These are phyloP conservation scores for Neonectria faginata DNA, from an alignment of 2,329 filamentous ascomycete genomes.

Conservation along the genomic window DNA sequence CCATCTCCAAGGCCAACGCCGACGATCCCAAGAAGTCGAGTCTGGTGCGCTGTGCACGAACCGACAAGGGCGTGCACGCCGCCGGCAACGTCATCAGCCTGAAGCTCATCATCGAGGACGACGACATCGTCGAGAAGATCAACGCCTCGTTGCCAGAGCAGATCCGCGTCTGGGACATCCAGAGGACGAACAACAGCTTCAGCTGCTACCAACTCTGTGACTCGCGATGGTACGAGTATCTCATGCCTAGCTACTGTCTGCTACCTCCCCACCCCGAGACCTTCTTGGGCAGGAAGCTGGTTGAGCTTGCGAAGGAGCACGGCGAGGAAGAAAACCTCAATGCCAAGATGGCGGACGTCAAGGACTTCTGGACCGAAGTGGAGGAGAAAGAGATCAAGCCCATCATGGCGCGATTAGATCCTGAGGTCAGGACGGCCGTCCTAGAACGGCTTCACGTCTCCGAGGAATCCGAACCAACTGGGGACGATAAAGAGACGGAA, in stretches of 20 bases:
- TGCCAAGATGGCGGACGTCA: constrained; percentile 79
- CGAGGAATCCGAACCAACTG: constrained; percentile 45
- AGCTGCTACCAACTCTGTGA: constrained; percentile 96
- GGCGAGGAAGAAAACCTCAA: constrained; percentile 77
- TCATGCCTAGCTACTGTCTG: constrained; percentile 93
- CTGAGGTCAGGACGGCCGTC: constrained; percentile 72
- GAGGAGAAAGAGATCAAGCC: constrained; percentile 85
- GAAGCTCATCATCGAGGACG: constrained; percentile 95
- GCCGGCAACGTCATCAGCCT: constrained; percentile 95
- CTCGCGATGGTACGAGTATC: constrained; percentile 96
- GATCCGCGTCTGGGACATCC: constrained; percentile 95
- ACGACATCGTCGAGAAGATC: constrained; percentile 89
- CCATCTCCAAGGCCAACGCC: constrained; percentile 96
- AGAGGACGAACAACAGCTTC: constrained; percentile 89
- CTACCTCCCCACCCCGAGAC: constrained; percentile 91
- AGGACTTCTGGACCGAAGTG: constrained; percentile 83
- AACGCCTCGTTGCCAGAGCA: constrained; percentile 86
- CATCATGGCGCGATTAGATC: constrained; percentile 71
- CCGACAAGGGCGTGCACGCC: constrained; percentile 97
- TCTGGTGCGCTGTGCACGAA: constrained; percentile 91
- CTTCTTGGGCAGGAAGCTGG: constrained; percentile 84
- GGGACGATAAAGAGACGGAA: constrained; percentile 40
- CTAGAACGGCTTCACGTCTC: constrained; percentile 68
- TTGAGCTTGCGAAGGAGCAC: constrained; percentile 79
- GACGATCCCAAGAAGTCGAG: constrained; percentile 97